These are phyloP conservation scores for Xerocomus spinulosus DNA, from an alignment of 768 basidiomycete genomes.

Conservation along the genomic window DNA sequence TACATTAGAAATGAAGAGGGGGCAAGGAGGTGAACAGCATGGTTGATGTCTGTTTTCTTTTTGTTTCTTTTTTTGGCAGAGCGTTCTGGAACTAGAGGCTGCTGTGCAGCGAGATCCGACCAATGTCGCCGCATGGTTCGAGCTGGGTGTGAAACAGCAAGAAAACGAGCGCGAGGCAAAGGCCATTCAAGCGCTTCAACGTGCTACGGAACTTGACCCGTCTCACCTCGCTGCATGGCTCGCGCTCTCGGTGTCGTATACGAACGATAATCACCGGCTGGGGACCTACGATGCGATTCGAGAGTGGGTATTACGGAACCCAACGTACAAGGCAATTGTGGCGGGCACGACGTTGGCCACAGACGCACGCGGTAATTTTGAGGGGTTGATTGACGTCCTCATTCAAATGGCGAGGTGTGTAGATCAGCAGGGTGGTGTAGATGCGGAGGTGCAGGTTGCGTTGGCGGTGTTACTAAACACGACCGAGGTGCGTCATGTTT, in stretches of 20 bases:
- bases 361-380: constrained; percentile 32
- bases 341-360: constrained; percentile 31
- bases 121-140: constrained; percentile 78
- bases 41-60: constrained; percentile 15
- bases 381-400: constrained; percentile 65
- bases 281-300: constrained; percentile 77
- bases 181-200: constrained; percentile 79
- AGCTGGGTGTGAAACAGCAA: constrained; percentile 94
- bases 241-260: constrained; percentile 83
- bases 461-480: constrained; percentile 90
- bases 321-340: constrained; percentile 46
- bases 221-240: constrained; percentile 78
- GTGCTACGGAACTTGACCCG: constrained; percentile 79
- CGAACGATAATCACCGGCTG: constrained; percentile 77
- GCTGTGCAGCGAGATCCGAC: constrained; percentile 72
- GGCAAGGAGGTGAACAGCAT: constrained; percentile 5
- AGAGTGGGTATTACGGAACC: constrained; percentile 73
- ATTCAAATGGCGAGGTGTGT: constrained; percentile 70
- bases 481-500: constrained; percentile 58
- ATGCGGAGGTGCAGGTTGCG: constrained; percentile 94
- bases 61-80: constrained; percentile 42
- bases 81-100: constrained; percentile 85
- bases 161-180: constrained; percentile 94
- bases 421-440: constrained; percentile 53
- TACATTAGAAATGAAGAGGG: constrained; percentile 1